Percentiles rank a stretch among this genome's conserved stretches.
phyloP scores from a whole-genome alignment of 2,329 filamentous ascomycete genomes.

The Fusarium scirpi region DNA sequence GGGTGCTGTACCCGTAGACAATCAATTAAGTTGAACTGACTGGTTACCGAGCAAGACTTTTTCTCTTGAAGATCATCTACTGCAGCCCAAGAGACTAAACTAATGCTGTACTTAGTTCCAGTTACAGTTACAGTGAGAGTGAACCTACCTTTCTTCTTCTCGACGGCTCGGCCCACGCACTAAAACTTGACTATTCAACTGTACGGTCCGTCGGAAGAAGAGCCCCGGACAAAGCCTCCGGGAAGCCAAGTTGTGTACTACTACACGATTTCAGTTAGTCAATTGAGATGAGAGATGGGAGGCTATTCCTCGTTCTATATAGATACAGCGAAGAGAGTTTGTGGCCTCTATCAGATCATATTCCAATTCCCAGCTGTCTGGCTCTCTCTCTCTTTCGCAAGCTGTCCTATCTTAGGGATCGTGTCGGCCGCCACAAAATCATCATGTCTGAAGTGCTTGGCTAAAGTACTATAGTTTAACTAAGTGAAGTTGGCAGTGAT shows the following conservation, averaged over 20 bases:
- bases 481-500: background rate
- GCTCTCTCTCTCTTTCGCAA: slow-evolving; percentile 6
- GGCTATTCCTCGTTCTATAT: background rate
- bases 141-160: background rate
- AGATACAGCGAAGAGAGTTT: background rate
- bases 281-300: background rate
- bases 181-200: background rate
- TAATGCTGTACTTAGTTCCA: too few relatives aligned
- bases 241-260: background rate
- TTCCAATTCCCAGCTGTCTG: background rate
- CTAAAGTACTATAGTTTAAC: background rate
- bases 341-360: slow-evolving; percentile 1
- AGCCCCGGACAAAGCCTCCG: background rate
- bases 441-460: background rate
- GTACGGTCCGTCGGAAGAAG: slow-evolving; percentile 3
- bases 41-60: too few relatives aligned
- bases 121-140: background rate
- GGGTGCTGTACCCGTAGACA: background rate
- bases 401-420: background rate
- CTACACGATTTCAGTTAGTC: background rate
- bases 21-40: background rate
- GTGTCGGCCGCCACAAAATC: background rate
- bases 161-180: slow-evolving; percentile 1
- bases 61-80: background rate
- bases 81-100: background rate